Evolutionary conservation across 345 rosid genomes (phyloP), one percentile per base, ranked within the genome.

Genomic region (Xanthoceras sorbifolium): DNA sequence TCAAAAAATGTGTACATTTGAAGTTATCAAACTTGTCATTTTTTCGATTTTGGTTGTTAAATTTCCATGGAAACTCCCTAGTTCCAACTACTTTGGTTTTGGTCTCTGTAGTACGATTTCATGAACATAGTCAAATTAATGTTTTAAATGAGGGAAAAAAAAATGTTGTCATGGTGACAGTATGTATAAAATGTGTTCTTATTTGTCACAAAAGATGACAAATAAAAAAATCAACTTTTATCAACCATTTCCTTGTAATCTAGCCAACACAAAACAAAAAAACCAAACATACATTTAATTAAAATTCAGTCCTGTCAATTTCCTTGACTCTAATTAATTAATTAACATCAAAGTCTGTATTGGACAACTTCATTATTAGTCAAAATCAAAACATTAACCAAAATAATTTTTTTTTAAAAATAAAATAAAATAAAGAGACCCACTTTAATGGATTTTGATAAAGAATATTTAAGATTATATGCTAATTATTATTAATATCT

Each of bases 91-190:
- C 2, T 9, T 36, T 28, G 4, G 3, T 57, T n/a, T 57, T 57
- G 28, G 28, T 42, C 46, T 22, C 6, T 22, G 7, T 1, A 18
- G 7, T 1, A 18, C 2, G 60, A 54, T 28, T 57, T 57, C 26
- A 57, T 6, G 4, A 3, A 34, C 6, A 9, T 2, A 25, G 82
- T 82, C 85, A 46, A 62, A 75, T 76, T 75, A 68, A 78, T 82
- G 67, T 61, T 67, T 75, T 60, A 52, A 62, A 78, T 17, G 67
- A 44, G 29, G 67, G 9, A 64, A 59, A 81, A 52, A 38, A 64
- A 59, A 81, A 52, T 46, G 69, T 40, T 68, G 36, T 38, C 73
- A 25, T 2, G 4, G 50, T 12, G 50, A 46, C 50, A 2, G 12
- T 46, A 46, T 38, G n/a, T 36, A 36, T 36, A 36, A 36, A 36